phyloP scores from a whole-genome alignment of 2,329 filamentous ascomycete genomes.

The Lachnellula arida region DNA sequence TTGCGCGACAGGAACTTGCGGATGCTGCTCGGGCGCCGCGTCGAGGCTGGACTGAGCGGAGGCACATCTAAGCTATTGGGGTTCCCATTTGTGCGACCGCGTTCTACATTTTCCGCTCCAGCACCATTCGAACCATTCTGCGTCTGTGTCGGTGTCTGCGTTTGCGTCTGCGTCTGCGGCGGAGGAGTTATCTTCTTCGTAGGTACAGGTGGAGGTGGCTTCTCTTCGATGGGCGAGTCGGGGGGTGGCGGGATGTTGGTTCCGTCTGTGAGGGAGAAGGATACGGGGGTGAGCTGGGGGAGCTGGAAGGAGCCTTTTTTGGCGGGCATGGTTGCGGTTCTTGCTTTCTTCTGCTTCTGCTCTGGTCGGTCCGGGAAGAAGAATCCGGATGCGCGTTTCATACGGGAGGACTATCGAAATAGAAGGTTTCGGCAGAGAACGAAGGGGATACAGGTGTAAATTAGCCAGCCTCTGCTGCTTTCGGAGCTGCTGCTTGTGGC shows the following conservation, averaged over 20 bases:
- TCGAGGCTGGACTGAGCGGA: slow-evolving; percentile 27
- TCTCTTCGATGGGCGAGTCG: slow-evolving; percentile 30
- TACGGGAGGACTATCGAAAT: no score
- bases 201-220: slow-evolving; percentile 11
- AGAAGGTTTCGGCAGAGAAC: no score
- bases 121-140: no score
- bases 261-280: slow-evolving; percentile 32
- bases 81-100: slow-evolving; percentile 20
- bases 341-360: background rate
- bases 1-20: slow-evolving; percentile 34
- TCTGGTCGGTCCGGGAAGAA: slow-evolving; percentile 14
- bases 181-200: slow-evolving; percentile 11
- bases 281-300: slow-evolving; percentile 29
- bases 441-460: no score
- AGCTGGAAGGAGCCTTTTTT: slow-evolving; percentile 32
- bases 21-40: slow-evolving; percentile 33
- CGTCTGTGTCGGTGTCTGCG: background rate
- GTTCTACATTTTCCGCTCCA: slow-evolving; percentile 10
- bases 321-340: slow-evolving; percentile 17
- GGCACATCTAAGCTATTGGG: slow-evolving; percentile 13
- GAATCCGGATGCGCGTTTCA: background rate
- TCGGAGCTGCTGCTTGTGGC: no score
- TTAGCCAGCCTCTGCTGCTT: no score
- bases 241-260: slow-evolving; percentile 34
- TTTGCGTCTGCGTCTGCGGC: slow-evolving; percentile 9